Conservation (phyloP, 2,329 filamentous ascomycete species). For the Alternaria burnsii region DNA sequence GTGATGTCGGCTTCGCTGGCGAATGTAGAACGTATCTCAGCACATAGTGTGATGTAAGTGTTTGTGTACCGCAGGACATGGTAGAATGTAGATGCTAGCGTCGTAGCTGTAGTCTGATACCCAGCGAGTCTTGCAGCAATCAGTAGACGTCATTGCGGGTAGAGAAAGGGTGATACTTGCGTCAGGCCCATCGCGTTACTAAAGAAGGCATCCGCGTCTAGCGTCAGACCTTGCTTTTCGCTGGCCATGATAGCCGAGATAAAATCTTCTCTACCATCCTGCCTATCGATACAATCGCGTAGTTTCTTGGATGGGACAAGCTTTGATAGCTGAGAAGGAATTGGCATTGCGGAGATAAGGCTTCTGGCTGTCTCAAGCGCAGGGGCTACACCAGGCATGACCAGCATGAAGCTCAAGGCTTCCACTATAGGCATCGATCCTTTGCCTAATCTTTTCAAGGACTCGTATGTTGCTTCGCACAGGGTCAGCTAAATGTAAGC, state of each 20-base stretch:
- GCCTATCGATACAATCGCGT: conserved; percentile 4
- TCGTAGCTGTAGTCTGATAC: conserved; percentile 7
- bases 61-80: conserved; percentile 5
- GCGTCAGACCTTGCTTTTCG: conserved; percentile 6
- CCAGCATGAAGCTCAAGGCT: conserved; percentile 9
- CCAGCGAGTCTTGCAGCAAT: conserved; percentile 4
- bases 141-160: neutral
- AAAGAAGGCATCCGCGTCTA: conserved; percentile 4
- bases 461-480: conserved; percentile 1
- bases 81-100: conserved; percentile 6
- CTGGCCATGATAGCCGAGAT: conserved; percentile 2
- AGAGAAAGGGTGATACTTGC: neutral
- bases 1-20: conserved; percentile 3
- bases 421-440: conserved; percentile 7
- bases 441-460: neutral
- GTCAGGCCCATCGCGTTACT: conserved; percentile 6
- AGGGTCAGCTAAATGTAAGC: neutral
- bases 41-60: neutral
- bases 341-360: conserved; percentile 5
- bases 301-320: conserved; percentile 7
- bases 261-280: conserved; percentile 6
- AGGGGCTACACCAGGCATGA: conserved; percentile 5
- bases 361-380: conserved; percentile 4
- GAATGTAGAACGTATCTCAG: conserved; percentile 3
- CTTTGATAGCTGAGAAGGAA: conserved; percentile 2